Conservation (phyloP, 75 land plant species). For the Chamaecyparis obtusa region DNA sequence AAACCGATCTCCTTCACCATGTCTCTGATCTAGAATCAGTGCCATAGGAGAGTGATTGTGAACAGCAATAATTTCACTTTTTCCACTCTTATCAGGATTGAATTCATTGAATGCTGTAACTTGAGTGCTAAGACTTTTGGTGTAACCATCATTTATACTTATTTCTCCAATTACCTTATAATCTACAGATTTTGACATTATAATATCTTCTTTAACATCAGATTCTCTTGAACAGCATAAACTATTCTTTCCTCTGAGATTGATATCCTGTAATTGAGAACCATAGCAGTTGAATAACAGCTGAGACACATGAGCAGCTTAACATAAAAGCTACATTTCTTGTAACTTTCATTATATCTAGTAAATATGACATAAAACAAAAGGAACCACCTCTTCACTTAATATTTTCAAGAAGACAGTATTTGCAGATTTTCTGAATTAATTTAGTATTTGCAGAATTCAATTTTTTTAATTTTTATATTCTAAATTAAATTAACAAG, state of each 20-base stretch:
- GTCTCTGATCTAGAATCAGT: neutral
- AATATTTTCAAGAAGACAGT: neutral
- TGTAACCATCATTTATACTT: neutral
- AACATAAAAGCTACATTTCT: neutral
- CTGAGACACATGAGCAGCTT: neutral
- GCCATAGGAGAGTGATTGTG: neutral
- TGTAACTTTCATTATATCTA: neutral
- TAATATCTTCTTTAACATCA: neutral
- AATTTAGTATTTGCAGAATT: neutral
- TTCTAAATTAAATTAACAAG: neutral
- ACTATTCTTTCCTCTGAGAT: neutral
- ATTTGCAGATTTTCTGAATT: neutral
- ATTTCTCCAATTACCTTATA: neutral
- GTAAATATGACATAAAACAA: neutral
- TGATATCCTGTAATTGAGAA: neutral
- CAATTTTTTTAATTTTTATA: neutral
- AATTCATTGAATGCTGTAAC: neutral
- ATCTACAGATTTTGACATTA: neutral
- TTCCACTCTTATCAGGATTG: neutral
- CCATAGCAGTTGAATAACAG: neutral
- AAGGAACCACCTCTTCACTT: neutral
- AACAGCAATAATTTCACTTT: neutral
- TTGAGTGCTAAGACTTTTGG: neutral
- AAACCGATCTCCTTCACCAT: neutral
- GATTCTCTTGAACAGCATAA: neutral